Percentiles rank a stretch among this genome's conserved stretches.
Conservation (phyloP, 768 basidiomycete species). For the Podaxis sp. region DNA sequence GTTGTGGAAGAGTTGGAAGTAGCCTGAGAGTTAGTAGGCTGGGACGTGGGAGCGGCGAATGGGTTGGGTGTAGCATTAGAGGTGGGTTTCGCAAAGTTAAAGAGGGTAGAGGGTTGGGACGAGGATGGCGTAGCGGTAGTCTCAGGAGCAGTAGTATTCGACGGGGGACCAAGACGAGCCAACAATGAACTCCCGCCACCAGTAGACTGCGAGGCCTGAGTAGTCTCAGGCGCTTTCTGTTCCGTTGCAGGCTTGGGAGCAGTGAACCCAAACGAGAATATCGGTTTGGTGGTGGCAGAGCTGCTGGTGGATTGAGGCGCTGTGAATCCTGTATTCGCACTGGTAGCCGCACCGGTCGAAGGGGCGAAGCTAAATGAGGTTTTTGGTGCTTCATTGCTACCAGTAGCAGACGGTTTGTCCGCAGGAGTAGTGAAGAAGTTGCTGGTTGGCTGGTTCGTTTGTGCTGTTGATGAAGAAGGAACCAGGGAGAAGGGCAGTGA, state of each 20-base stretch:
- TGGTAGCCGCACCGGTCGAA: conserved; percentile 9
- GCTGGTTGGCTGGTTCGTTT: not conserved
- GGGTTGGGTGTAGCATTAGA: conserved; percentile 13
- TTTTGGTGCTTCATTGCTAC: not conserved
- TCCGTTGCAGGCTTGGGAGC: not conserved
- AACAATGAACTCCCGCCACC: not conserved
- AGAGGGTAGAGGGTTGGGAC: not conserved
- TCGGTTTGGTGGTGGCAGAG: conserved; percentile 20
- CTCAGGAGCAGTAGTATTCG: conserved; percentile 5
- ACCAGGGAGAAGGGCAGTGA: conserved; percentile 21
- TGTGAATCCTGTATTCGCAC: not conserved
- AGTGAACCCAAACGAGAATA: conserved; percentile 23
- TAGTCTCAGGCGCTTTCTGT: not conserved
- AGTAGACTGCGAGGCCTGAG: not conserved
- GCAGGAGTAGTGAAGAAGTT: conserved; percentile 17
- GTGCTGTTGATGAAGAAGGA: not conserved
- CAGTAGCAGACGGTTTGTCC: conserved; percentile 15
- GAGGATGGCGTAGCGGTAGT: not conserved
- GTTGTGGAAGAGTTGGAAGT: conserved; percentile 18
- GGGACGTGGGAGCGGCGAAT: conserved; percentile 14
- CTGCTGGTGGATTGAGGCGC: not conserved
- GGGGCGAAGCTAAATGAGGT: conserved; percentile 21
- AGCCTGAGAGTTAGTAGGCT: conserved; percentile 3
- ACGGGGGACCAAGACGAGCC: conserved; percentile 4
- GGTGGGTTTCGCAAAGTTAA: conserved; percentile 1